Percentiles rank a stretch among this genome's conserved stretches.
Conservation (phyloP, 129 eudicot genomes). For the Centrapalus pauciflorus region DNA sequence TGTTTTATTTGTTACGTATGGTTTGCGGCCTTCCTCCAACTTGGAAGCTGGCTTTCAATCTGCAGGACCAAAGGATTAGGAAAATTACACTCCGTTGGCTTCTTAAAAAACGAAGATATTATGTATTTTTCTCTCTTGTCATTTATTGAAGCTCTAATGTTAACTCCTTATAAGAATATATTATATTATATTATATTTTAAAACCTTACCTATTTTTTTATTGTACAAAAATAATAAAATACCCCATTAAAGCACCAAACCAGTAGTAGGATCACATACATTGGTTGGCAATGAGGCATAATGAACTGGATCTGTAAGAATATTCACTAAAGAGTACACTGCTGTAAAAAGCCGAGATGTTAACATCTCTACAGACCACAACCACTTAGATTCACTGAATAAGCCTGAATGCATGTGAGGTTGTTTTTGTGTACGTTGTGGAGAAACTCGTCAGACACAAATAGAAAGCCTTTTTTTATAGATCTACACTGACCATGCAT, state of each 20-base stretch:
- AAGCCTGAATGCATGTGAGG: not conserved
- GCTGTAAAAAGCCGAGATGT: not conserved
- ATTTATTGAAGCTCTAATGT: too few species aligned
- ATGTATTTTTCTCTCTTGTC: too few species aligned
- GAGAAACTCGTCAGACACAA: not conserved
- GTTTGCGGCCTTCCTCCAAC: too few species aligned
- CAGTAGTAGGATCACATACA: slow-evolving; percentile 1
- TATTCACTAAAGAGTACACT: not conserved
- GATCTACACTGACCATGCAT: not conserved
- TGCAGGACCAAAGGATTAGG: too few species aligned
- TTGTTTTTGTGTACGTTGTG: not conserved
- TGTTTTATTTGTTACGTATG: too few species aligned
- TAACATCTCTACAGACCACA: not conserved
- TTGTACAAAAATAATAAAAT: too few species aligned
- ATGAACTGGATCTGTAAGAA: not conserved
- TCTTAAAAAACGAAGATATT: too few species aligned
- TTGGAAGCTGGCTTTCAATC: too few species aligned
- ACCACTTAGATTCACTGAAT: not conserved
- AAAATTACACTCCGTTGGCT: too few species aligned
- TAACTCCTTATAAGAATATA: too few species aligned
- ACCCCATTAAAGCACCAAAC: slow-evolving; percentile 24
- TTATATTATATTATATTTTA: too few species aligned
- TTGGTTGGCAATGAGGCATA: not conserved
- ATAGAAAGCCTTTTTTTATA: not conserved
- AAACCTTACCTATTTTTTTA: too few species aligned